Evolutionary conservation across 805 yeast genomes (phyloP).

Genomic region (Metschnikowia orientalis): DNA sequence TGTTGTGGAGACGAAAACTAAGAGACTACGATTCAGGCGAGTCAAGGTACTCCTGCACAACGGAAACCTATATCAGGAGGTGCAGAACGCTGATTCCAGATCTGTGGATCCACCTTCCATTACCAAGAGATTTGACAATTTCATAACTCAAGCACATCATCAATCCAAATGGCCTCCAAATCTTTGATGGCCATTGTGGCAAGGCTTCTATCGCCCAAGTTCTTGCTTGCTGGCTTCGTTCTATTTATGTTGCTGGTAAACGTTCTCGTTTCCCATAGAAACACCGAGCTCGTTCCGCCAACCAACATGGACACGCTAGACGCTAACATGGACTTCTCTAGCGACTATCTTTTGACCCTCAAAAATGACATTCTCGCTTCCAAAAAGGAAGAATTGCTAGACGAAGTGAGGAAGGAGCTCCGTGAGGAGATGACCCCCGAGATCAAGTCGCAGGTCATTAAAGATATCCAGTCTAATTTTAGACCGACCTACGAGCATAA

Average conservation of each 20-base stretch:
- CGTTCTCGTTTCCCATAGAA: background rate
- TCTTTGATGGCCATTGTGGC: constrained; percentile 1
- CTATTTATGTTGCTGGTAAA: constrained; percentile 1
- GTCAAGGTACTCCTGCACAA: too few relatives aligned
- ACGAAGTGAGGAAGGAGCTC: constrained; percentile 7
- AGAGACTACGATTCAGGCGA: too few relatives aligned
- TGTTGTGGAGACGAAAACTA: too few relatives aligned
- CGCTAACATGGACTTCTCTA: constrained; percentile 7
- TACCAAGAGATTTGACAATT: too few relatives aligned
- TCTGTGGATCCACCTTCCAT: too few relatives aligned
- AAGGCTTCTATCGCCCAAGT: constrained; percentile 1
- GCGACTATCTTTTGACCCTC: constrained; percentile 8
- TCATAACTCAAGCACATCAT: too few relatives aligned
- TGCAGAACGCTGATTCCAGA: too few relatives aligned
- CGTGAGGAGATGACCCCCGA: constrained; percentile 1
- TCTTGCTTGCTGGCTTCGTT: background rate
- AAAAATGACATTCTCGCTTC: constrained; percentile 7
- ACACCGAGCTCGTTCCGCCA: constrained; percentile 1
- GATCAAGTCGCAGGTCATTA: background rate
- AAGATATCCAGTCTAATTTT: constrained; percentile 1
- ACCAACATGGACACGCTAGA: constrained; percentile 8
- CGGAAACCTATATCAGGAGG: too few relatives aligned
- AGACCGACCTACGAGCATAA: constrained; percentile 1
- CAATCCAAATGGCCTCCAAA: too few relatives aligned
- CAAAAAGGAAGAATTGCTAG: constrained; percentile 7